A percentile compares a stretch with the other conserved stretches of the same genome.
phyloP scores from a whole-genome alignment of 208 protist species.

The Wallacemonas sp. region DNA sequence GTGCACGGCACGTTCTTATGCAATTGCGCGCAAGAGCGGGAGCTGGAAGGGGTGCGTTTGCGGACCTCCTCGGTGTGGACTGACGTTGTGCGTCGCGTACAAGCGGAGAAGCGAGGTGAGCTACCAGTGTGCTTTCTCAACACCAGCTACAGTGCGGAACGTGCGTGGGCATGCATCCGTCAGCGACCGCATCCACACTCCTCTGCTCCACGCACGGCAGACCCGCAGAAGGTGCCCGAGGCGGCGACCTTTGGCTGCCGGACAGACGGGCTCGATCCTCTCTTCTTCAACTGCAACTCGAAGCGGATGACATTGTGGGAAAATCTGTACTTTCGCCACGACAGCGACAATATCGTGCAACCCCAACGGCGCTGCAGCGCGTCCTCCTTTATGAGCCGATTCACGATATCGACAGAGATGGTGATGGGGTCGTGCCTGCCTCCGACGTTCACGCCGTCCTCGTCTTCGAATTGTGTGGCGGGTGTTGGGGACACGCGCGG shows the following conservation, averaged over 20 bases:
- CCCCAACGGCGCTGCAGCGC: neutral
- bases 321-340: conserved; percentile 47
- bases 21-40: conserved; percentile 81
- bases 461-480: no score
- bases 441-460: no score
- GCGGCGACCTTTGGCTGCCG: neutral
- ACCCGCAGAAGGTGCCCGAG: no score
- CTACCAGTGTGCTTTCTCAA: conserved; percentile 72
- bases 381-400: conserved; percentile 3
- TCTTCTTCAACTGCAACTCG: conserved; percentile 64
- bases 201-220: no score
- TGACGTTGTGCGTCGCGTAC: conserved; percentile 46
- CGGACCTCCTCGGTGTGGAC: conserved; percentile 78
- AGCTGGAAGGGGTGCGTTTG: conserved; percentile 70
- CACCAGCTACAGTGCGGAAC: conserved; percentile 50
- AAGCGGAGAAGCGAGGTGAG: conserved; percentile 47
- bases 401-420: no score
- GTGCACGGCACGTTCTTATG: conserved; percentile 87
- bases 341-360: conserved; percentile 27
- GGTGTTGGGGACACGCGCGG: no score
- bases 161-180: conserved; percentile 62
- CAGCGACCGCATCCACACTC: conserved; percentile 22
- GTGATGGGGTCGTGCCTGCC: no score
- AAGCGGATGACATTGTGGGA: conserved; percentile 82
- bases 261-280: conserved; percentile 1